These are phyloP conservation scores for Favolaschia claudopus DNA, from an alignment of 768 basidiomycete genomes.

Conservation along the genomic window DNA sequence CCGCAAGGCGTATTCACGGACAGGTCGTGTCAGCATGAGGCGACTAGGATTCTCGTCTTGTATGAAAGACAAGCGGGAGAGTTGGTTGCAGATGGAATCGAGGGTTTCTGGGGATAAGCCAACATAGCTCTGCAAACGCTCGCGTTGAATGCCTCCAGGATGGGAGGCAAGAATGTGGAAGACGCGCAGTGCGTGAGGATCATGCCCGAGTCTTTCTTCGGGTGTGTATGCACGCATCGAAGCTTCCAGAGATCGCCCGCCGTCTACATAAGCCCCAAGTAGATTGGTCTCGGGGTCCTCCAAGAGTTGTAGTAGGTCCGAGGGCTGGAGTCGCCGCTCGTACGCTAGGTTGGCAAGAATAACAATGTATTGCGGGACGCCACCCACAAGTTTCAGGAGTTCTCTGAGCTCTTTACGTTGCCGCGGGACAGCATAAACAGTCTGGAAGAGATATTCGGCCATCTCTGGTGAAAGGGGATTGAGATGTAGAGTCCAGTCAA, in stretches of 20 bases:
- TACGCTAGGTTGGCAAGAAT: conserved; percentile 10
- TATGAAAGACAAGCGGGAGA: neutral
- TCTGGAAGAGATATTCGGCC: conserved; percentile 9
- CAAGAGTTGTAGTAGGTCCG: conserved; percentile 1
- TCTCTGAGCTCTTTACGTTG: conserved; percentile 2
- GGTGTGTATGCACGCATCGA: conserved; percentile 5
- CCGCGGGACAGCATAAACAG: neutral
- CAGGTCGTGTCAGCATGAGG: conserved; percentile 1
- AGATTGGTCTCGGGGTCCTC: conserved; percentile 10
- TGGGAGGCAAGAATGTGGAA: conserved; percentile 4
- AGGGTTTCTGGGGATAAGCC: conserved; percentile 4
- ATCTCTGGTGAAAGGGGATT: neutral
- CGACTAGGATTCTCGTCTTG: conserved; percentile 1
- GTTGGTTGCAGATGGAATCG: conserved; percentile 5
- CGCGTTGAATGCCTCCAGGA: conserved; percentile 2
- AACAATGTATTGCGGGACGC: conserved; percentile 6
- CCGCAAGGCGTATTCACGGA: neutral
- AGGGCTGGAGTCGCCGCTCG: conserved; percentile 2
- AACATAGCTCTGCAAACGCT: conserved; percentile 1
- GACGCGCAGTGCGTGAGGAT: conserved; percentile 4
- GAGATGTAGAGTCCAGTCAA: neutral
- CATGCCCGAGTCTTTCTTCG: conserved; percentile 3
- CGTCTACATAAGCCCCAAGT: neutral
- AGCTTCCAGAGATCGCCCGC: conserved; percentile 3
- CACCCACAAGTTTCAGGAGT: neutral